Evolutionary conservation across 139 green algal genomes (phyloP).

Genomic region (Chlorella vulgaris): DNA sequence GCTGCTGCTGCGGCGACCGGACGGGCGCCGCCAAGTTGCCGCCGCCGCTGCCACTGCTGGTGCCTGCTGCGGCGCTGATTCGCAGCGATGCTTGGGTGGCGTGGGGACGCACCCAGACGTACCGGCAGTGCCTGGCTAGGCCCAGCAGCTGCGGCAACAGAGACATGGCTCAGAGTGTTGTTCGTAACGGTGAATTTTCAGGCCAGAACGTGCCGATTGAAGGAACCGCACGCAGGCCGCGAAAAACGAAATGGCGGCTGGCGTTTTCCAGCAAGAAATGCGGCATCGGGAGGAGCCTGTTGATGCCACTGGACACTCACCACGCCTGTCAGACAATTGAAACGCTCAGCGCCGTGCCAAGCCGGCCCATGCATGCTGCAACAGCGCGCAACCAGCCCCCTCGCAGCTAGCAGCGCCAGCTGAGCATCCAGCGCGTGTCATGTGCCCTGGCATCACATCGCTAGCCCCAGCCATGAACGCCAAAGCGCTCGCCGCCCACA

Average conservation of each 20-base stretch:
- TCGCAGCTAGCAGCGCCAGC: too few relatives aligned
- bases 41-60: background rate
- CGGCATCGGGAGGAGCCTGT: too few relatives aligned
- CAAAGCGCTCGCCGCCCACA: background rate
- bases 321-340: too few relatives aligned
- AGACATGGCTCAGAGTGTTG: background rate
- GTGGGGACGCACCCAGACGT: background rate
- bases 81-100: background rate
- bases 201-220: too few relatives aligned
- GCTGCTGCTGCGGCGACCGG: background rate
- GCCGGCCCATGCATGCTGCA: background rate
- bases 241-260: too few relatives aligned
- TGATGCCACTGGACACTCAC: too few relatives aligned
- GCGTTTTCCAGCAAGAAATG: too few relatives aligned
- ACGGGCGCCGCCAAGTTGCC: background rate
- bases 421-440: too few relatives aligned
- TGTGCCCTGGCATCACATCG: background rate
- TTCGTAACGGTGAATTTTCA: background rate
- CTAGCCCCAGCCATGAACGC: background rate
- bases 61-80: background rate
- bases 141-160: conserved; percentile 2
- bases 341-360: too few relatives aligned
- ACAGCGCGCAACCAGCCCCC: too few relatives aligned
- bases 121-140: background rate
- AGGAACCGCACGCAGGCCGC: too few relatives aligned